Percentiles rank a stretch among this genome's conserved stretches.
Evolutionary conservation across 768 basidiomycete species (phyloP).

Genomic region (Leccinum olivaceopallidum): DNA sequence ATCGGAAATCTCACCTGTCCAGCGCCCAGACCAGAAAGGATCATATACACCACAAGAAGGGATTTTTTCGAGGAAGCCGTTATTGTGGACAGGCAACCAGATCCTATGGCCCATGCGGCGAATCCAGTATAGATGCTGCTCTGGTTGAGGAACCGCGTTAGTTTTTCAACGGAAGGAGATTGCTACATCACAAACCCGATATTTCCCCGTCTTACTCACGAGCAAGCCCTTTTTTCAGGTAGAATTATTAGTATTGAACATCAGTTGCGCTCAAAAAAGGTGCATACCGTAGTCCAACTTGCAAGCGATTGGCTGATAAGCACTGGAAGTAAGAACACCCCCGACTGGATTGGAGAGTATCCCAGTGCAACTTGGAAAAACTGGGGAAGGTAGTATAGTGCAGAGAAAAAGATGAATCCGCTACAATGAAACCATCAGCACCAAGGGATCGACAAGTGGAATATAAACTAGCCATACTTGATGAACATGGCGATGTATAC

Average conservation of each 20-base stretch:
- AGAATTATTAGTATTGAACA: neutral
- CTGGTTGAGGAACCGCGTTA: neutral
- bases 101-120: constrained; percentile 65
- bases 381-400: constrained; percentile 72
- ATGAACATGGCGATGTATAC: constrained; percentile 72
- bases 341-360: constrained; percentile 61
- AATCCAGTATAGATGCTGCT: constrained; percentile 56
- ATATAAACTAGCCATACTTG: constrained; percentile 40
- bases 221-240: constrained; percentile 49
- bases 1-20: constrained; percentile 45
- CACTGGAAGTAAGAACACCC: constrained; percentile 68
- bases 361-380: constrained; percentile 76
- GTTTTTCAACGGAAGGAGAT: neutral
- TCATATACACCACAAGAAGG: constrained; percentile 58
- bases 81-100: constrained; percentile 69
- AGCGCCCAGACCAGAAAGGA: constrained; percentile 59
- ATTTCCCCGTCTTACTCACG: constrained; percentile 64
- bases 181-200: constrained; percentile 40
- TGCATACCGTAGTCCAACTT: constrained; percentile 53
- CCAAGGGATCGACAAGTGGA: neutral
- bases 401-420: constrained; percentile 61
- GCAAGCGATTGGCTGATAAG: constrained; percentile 63
- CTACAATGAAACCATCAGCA: constrained; percentile 29
- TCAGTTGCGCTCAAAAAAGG: neutral
- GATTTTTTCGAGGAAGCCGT: constrained; percentile 47